Evolutionary conservation across 192 early-diverging fungal species (phyloP), one percentile per base, ranked within the genome.

Genomic region (Coemansia javaensis): DNA sequence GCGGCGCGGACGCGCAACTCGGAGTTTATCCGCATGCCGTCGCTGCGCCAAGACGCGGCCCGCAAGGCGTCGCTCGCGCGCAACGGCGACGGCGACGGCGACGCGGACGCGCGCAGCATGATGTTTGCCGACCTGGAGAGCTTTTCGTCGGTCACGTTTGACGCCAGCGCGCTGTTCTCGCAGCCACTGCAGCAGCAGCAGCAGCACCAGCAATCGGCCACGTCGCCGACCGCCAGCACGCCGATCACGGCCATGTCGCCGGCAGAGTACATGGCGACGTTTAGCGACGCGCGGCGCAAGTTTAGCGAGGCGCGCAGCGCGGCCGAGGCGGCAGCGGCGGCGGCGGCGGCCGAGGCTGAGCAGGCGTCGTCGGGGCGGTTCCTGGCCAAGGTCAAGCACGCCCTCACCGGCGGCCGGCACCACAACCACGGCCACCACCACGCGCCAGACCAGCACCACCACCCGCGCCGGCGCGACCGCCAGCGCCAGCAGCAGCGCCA

Each of bases 71-170:
- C 42, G 6, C n/a, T n/a, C n/a, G 33, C 15, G 50, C 23, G 24
- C 11, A 35, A 7, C 20, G 3, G 39, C 32, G 21, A 5, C 31
- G 15, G 0, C 22, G 40, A n/a, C 18, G 21, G 4, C 33, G 18
- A 34, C 7, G 7, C 28, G 6, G 43, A 32, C 7, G 43, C 43
- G 43, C 43, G 20, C 5, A 13, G 32, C 28, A 8, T 21, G 25
- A 39, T 15, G 13, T 14, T 13, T 28, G 36, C 27, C 6, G 56
- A 46, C 0, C 44, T 63, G 37, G 56, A 59, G 35, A 44, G 27
- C n/a, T 63, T 71, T 63, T 56, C 67, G 21, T 47, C 55, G 1
- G 60, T 71, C 18, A 63, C 59, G 3, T 63, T 71, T 51, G 67
- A 71, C 18, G 59, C 52, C 7, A 47, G 43, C 15, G 32, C 50